Conservation (phyloP, 2,329 filamentous ascomycete genomes). For the Verticillium dahliae region DNA sequence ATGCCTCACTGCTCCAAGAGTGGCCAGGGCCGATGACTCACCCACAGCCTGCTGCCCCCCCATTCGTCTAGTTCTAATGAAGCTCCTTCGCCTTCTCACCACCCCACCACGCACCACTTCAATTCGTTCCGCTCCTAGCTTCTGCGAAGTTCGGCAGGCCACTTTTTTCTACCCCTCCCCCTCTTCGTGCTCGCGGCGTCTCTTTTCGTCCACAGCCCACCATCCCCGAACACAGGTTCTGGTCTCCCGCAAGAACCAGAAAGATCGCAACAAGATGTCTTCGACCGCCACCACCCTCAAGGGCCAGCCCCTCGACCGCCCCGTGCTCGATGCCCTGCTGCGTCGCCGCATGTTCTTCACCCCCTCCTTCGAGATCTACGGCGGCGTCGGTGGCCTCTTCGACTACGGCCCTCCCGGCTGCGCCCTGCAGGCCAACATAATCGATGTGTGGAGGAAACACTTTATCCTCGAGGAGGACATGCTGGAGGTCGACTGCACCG, state of each 20-base stretch:
- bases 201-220: constrained; percentile 7
- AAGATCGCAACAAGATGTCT: constrained; percentile 30
- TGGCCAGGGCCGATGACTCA: constrained; percentile 10
- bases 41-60: constrained; percentile 6
- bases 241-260: constrained; percentile 7
- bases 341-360: constrained; percentile 90
- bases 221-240: constrained; percentile 7
- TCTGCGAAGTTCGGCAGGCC: constrained; percentile 13
- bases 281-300: constrained; percentile 67
- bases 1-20: background rate
- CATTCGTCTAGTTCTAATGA: constrained; percentile 10
- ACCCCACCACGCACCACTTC: constrained; percentile 9
- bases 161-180: constrained; percentile 9
- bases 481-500: constrained; percentile 91
- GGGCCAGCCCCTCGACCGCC: constrained; percentile 83
- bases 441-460: constrained; percentile 88
- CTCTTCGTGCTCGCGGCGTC: constrained; percentile 7
- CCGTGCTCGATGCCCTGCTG: constrained; percentile 75
- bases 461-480: constrained; percentile 92
- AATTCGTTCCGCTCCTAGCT: constrained; percentile 12
- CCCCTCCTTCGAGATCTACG: constrained; percentile 92
- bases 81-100: constrained; percentile 9
- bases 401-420: constrained; percentile 90
- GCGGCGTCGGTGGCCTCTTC: constrained; percentile 80
- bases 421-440: constrained; percentile 77